Evolutionary conservation across 23 red algal genomes (phyloP).

Genomic region (Gracilaria vermiculophylla): DNA sequence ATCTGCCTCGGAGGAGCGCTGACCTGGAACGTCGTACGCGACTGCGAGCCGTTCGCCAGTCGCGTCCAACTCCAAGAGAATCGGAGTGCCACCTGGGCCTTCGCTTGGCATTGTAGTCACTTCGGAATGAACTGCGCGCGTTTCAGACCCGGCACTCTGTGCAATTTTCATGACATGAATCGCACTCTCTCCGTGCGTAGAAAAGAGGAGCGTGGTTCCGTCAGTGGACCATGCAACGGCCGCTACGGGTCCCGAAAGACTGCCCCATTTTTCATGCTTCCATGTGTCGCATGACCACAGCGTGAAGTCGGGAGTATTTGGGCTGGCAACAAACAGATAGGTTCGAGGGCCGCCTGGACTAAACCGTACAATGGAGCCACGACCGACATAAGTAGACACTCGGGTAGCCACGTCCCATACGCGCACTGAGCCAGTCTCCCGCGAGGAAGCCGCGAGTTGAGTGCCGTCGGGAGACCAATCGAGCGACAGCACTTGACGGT

Average conservation of each 20-base stretch:
- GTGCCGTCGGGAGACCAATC: slow-evolving; percentile 60
- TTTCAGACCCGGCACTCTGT: slow-evolving; percentile 18
- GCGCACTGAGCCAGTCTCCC: slow-evolving; percentile 1
- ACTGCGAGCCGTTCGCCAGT: slow-evolving; percentile 54
- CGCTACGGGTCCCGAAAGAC: slow-evolving; percentile 43
- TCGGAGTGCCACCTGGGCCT: slow-evolving; percentile 50
- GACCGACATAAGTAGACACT: slow-evolving; percentile 30
- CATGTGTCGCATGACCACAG: slow-evolving; percentile 47
- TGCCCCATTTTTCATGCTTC: slow-evolving; percentile 43
- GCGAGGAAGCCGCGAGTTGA: slow-evolving; percentile 33
- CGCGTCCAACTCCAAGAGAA: slow-evolving; percentile 45
- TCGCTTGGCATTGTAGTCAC: slow-evolving; percentile 44
- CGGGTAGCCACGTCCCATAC: slow-evolving; percentile 53
- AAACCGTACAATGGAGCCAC: slow-evolving; percentile 15
- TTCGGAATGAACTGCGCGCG: slow-evolving; percentile 35
- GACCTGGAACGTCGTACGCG: slow-evolving; percentile 26
- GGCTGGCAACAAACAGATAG: slow-evolving; percentile 36
- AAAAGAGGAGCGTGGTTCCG: slow-evolving; percentile 43
- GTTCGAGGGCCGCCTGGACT: slow-evolving; percentile 1
- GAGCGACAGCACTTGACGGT: slow-evolving; percentile 41
- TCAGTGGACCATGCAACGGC: slow-evolving; percentile 36
- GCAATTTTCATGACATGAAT: slow-evolving; percentile 45
- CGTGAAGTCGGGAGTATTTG: neutral
- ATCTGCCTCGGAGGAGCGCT: neutral
- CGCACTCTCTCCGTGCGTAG: slow-evolving; percentile 38